Evolutionary conservation across 75 land plant species (phyloP).

Genomic region (Sequoia sempervirens): DNA sequence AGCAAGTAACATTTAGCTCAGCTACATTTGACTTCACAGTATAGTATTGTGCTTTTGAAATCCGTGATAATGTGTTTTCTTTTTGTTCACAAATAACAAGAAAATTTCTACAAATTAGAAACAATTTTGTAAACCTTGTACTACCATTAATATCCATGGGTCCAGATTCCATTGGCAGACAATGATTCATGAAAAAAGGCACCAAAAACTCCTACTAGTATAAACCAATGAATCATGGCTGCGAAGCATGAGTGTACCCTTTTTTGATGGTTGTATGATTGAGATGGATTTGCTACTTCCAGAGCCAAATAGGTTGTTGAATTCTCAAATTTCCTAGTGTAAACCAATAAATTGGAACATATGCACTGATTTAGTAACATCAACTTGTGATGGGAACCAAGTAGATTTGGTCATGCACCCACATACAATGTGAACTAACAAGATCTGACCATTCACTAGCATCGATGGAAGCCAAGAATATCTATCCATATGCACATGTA

Average conservation of each 20-base stretch:
- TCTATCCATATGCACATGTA: constrained; percentile 2
- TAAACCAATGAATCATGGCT: constrained; percentile 10
- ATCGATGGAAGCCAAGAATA: too few species aligned
- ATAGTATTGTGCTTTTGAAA: too few species aligned
- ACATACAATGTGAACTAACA: constrained; percentile 8
- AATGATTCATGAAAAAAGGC: constrained; percentile 9
- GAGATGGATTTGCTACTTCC: constrained; percentile 31
- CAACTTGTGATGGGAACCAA: constrained; percentile 14
- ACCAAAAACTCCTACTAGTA: constrained; percentile 17
- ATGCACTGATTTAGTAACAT: constrained; percentile 32
- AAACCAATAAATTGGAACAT: constrained; percentile 53
- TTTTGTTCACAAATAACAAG: too few species aligned
- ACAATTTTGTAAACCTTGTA: background rate
- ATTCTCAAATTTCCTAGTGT: constrained; percentile 32
- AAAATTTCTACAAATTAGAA: too few species aligned
- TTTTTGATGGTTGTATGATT: constrained; percentile 18
- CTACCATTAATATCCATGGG: constrained; percentile 20
- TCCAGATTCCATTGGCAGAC: constrained; percentile 15
- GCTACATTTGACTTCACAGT: too few species aligned
- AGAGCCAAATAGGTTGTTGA: constrained; percentile 45
- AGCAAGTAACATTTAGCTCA: too few species aligned
- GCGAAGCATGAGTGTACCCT: constrained; percentile 30
- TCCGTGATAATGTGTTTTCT: too few species aligned
- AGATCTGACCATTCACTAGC: too few species aligned
- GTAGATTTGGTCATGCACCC: constrained; percentile 26